A percentile compares a stretch with the other conserved stretches of the same genome.
Conservation (phyloP, 2,329 filamentous ascomycete species). For the Biscogniauxia mediterranea region DNA sequence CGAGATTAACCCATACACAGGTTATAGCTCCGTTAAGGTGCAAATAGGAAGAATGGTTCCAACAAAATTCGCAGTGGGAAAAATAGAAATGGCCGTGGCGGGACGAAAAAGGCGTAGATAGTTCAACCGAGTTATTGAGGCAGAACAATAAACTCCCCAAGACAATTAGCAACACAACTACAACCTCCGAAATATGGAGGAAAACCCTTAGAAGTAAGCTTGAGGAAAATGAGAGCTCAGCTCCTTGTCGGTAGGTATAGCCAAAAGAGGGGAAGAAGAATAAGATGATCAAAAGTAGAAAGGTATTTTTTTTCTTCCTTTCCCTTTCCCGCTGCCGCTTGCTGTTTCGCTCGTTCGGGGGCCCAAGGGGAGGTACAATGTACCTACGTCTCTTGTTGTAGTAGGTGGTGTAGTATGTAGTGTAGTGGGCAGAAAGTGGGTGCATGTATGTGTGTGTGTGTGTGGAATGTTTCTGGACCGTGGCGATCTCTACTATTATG, state of each 20-base stretch:
- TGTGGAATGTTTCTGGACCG: conserved; percentile 28
- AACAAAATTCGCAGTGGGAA: not conserved
- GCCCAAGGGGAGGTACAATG: conserved; percentile 15
- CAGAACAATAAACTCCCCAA: not conserved
- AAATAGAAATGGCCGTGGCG: too few species aligned
- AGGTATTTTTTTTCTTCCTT: conserved; percentile 4
- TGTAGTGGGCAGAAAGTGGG: conserved; percentile 18
- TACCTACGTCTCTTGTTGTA: conserved; percentile 23
- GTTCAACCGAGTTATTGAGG: too few species aligned
- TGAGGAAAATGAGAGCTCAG: conserved; percentile 19
- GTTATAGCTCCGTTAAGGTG: not conserved
- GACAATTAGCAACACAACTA: conserved; percentile 6
- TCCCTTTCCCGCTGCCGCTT: conserved; percentile 18
- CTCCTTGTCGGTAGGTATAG: conserved; percentile 13
- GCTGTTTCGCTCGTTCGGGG: conserved; percentile 9
- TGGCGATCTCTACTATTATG: conserved; percentile 27
- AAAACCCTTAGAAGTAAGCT: conserved; percentile 6
- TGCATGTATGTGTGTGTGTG: conserved; percentile 11
- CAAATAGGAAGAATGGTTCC: not conserved
- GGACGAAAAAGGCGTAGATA: too few species aligned
- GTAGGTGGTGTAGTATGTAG: too few species aligned
- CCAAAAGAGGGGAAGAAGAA: conserved; percentile 17
- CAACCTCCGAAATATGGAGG: conserved; percentile 7
- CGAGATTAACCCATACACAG: not conserved
- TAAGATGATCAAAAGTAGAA: conserved; percentile 10